Evolutionary conservation across 2,329 filamentous ascomycete species (phyloP).

Genomic region (Colletotrichum cuscutae): DNA sequence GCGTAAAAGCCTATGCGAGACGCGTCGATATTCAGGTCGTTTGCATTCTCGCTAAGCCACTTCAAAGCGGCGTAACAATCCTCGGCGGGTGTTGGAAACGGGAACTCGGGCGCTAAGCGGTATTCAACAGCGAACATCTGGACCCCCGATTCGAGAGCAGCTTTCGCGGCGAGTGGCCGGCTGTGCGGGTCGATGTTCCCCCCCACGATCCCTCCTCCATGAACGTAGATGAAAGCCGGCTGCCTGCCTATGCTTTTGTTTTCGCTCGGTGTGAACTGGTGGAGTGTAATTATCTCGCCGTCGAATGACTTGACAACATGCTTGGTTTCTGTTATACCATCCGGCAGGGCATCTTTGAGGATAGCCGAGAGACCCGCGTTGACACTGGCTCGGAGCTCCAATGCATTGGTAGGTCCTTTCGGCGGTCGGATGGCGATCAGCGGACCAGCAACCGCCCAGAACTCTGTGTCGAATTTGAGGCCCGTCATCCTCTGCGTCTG

Average conservation of each 20-base stretch:
- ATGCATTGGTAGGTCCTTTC: neutral
- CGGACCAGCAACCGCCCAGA: slow-evolving; percentile 16
- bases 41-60: slow-evolving; percentile 40
- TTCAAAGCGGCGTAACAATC: slow-evolving; percentile 47
- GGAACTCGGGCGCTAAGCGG: slow-evolving; percentile 54
- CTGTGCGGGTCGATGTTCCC: slow-evolving; percentile 42
- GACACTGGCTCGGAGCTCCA: neutral
- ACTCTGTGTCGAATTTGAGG: slow-evolving; percentile 25
- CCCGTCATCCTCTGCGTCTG: slow-evolving; percentile 9
- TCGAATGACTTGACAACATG: slow-evolving; percentile 20
- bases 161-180: slow-evolving; percentile 8
- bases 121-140: slow-evolving; percentile 52
- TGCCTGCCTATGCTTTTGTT: neutral
- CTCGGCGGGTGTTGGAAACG: slow-evolving; percentile 46
- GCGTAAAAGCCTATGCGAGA: slow-evolving; percentile 37
- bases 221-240: slow-evolving; percentile 50
- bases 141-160: slow-evolving; percentile 41
- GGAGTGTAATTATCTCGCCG: slow-evolving; percentile 13
- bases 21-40: slow-evolving; percentile 36
- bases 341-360: neutral
- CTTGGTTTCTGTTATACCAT: slow-evolving; percentile 7
- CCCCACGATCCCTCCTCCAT: slow-evolving; percentile 54
- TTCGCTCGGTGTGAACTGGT: slow-evolving; percentile 3
- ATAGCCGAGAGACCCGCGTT: slow-evolving; percentile 7
- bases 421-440: slow-evolving; percentile 27